A percentile compares a stretch with the other conserved stretches of the same genome.
phyloP scores from a whole-genome alignment of 768 basidiomycete genomes.

The Lentinula sp. region DNA sequence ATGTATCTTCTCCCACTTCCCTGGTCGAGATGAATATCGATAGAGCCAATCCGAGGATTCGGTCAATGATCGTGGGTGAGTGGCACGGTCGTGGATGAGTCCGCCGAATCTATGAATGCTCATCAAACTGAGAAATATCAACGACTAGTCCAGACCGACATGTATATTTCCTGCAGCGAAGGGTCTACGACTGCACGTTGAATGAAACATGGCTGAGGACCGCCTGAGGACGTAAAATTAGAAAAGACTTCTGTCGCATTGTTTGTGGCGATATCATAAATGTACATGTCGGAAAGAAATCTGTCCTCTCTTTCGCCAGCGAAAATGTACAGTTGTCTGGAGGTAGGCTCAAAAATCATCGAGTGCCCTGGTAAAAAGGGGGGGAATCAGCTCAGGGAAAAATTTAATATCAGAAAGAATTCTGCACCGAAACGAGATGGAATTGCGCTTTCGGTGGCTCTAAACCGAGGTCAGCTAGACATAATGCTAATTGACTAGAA shows the following conservation, averaged over 20 bases:
- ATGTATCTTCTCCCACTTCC: constrained; percentile 59
- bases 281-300: constrained; percentile 72
- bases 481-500: background rate
- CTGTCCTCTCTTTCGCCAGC: constrained; percentile 66
- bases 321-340: constrained; percentile 62
- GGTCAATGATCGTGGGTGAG: constrained; percentile 16
- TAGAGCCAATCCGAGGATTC: constrained; percentile 65
- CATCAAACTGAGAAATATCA: constrained; percentile 46
- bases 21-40: constrained; percentile 52
- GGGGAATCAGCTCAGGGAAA: constrained; percentile 8
- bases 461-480: background rate
- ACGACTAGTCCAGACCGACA: constrained; percentile 36
- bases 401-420: constrained; percentile 48
- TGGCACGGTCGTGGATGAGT: constrained; percentile 21
- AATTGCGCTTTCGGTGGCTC: background rate
- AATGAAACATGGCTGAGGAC: constrained; percentile 68
- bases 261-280: constrained; percentile 56
- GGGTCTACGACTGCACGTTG: constrained; percentile 70
- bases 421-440: constrained; percentile 19
- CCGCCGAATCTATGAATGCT: constrained; percentile 26
- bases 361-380: constrained; percentile 51
- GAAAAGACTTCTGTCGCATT: constrained; percentile 55
- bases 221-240: constrained; percentile 55
- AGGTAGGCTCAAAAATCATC: constrained; percentile 66
- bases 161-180: constrained; percentile 58